Conservation (phyloP, 192 early-diverging fungal genomes). For the Coemansia sp. region DNA sequence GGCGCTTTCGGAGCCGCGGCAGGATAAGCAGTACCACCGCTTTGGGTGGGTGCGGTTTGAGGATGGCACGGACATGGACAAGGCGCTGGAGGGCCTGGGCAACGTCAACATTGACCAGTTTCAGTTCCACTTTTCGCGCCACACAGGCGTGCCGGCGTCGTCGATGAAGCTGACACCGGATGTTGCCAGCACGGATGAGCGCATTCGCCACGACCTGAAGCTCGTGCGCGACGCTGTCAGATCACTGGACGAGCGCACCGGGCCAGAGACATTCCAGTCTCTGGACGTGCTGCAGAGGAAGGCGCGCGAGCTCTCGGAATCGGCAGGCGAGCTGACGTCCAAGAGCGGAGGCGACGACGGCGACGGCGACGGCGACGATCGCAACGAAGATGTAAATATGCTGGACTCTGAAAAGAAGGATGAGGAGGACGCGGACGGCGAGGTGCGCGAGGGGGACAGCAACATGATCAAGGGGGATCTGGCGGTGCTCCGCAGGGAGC, state of each 20-base stretch:
- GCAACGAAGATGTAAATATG: slow-evolving; percentile 17
- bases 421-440: slow-evolving; percentile 10
- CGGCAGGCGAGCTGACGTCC: slow-evolving; percentile 24
- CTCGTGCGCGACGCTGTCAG: slow-evolving; percentile 57
- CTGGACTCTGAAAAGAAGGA: slow-evolving; percentile 18
- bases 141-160: slow-evolving; percentile 34
- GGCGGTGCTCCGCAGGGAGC: slow-evolving; percentile 30
- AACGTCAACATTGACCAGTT: slow-evolving; percentile 58
- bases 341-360: slow-evolving; percentile 7
- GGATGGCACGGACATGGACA: slow-evolving; percentile 79
- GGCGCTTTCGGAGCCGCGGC: slow-evolving; percentile 81
- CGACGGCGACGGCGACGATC: background rate
- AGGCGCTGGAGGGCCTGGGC: slow-evolving; percentile 63
- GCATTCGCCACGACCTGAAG: slow-evolving; percentile 75
- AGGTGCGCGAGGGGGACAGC: slow-evolving; percentile 13
- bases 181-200: slow-evolving; percentile 64
- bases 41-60: slow-evolving; percentile 92
- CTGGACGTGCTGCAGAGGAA: slow-evolving; percentile 33
- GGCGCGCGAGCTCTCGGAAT: slow-evolving; percentile 29
- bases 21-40: slow-evolving; percentile 80
- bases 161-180: slow-evolving; percentile 65
- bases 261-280: slow-evolving; percentile 35
- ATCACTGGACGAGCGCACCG: slow-evolving; percentile 45
- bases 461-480: slow-evolving; percentile 17
- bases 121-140: slow-evolving; percentile 54